Conservation (phyloP, 129 eudicot species). For the Scalesia atractyloides region DNA sequence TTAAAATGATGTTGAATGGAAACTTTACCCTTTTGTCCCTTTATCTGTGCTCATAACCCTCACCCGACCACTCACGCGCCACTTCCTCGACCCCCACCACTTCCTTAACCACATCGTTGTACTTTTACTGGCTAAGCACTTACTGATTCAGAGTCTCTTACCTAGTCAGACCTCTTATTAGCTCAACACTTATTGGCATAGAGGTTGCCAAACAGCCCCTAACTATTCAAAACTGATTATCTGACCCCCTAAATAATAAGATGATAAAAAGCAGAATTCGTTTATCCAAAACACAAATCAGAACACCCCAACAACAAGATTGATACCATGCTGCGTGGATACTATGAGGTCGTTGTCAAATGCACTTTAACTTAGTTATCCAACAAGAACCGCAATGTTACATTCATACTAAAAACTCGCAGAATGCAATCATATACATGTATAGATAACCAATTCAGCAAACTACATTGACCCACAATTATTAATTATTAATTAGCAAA, state of each 20-base stretch:
- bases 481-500: not conserved
- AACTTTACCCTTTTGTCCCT: too few species aligned
- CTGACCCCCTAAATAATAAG: not conserved
- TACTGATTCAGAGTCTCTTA: too few species aligned
- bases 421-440: conserved; percentile 6
- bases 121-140: too few species aligned
- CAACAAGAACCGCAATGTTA: not conserved
- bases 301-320: not conserved
- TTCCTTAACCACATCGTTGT: too few species aligned
- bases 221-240: not conserved
- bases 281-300: conserved; percentile 1
- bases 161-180: too few species aligned
- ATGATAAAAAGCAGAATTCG: not conserved
- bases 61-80: too few species aligned
- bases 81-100: too few species aligned
- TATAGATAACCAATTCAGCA: conserved; percentile 7
- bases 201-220: too few species aligned
- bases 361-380: not conserved
- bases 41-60: too few species aligned
- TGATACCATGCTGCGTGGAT: not conserved
- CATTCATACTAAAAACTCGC: not conserved
- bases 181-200: too few species aligned
- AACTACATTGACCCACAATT: not conserved
- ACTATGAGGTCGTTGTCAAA: conserved; percentile 1
- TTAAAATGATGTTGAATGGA: too few species aligned